Evolutionary conservation across 1,139 yeast species (phyloP), one percentile per base, ranked within the genome.

Genomic region (Candida albicans): DNA sequence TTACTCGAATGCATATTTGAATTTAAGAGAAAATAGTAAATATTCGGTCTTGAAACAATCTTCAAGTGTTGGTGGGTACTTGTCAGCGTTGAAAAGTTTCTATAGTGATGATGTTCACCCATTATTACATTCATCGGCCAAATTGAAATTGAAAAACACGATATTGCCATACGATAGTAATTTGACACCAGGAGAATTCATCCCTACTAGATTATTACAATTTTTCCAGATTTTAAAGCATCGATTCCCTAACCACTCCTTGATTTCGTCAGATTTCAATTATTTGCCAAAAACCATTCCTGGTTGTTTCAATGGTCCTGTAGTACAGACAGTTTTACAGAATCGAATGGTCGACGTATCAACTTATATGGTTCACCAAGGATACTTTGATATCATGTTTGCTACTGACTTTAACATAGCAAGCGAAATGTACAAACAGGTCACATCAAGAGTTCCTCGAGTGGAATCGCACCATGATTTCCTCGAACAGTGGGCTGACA

Each of bases 301-400:
- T 1, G 95, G 93, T 0, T 84, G 81, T 57, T 68, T 65, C 51
- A 81, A 81, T 54, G 75, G 88, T 0, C 96, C 96, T 0, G 93
- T 87, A 1, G 96, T 88, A 0, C 96, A 88, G 57, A 88, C 95
- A 0, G 79, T 87, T 52, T 66, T 86, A 45, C 75, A 82, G 47
- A 81, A 82, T 47, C 72, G 73, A 46, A 85, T 84, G 82, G 76
- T 87, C 2, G 86, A 87, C 39, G 78, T 82, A 0, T 72, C 82
- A 30, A 81, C 93, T 0, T 87, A 84, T 59, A 84, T 88, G 93
- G 86, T 81, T 10, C 74, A 84, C 37, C 96, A 87, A 58, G 96
- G 96, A 0, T 85, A 76, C 55, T 88, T 87, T 59, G 96, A 88
- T 61, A 88, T 89, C 41, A 81, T 87, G 84, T 88, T 88, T 58